Conservation (phyloP, 2,329 filamentous ascomycete species). For the Botrytis fabae region DNA sequence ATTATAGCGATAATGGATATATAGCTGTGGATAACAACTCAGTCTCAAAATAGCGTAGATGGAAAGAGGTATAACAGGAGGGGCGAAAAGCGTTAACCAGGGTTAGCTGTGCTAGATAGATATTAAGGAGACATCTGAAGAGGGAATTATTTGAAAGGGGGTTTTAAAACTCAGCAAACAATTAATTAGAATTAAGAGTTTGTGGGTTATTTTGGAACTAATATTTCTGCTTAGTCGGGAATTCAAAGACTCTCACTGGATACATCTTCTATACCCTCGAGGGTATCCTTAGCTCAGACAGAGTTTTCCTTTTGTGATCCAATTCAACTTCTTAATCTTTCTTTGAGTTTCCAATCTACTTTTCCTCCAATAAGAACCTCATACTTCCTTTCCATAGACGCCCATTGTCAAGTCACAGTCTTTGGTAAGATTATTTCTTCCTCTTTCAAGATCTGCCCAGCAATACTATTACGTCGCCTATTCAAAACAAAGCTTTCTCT, state of each 20-base stretch:
- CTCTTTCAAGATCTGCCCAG: not conserved
- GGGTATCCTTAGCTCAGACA: slow-evolving; percentile 2
- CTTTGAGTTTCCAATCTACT: not conserved
- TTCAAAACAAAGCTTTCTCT: not conserved
- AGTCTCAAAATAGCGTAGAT: not conserved
- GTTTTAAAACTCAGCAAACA: not conserved
- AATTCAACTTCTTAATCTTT: not conserved
- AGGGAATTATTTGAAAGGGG: not conserved
- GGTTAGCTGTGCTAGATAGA: too few species aligned
- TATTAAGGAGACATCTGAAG: not conserved
- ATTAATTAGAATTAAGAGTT: not conserved
- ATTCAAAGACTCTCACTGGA: not conserved
- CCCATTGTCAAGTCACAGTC: not conserved
- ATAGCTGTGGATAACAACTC: not conserved
- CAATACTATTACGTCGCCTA: not conserved
- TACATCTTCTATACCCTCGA: not conserved
- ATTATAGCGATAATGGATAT: not conserved
- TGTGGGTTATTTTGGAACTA: not conserved
- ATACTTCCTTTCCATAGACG: not conserved
- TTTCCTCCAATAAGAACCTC: not conserved
- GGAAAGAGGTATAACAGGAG: not conserved
- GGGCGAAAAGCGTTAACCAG: not conserved
- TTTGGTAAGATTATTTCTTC: not conserved
- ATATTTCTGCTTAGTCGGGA: not conserved
- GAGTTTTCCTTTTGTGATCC: not conserved